These are phyloP conservation scores for Boletales sp. DNA, from an alignment of 768 basidiomycete genomes.

Conservation along the genomic window DNA sequence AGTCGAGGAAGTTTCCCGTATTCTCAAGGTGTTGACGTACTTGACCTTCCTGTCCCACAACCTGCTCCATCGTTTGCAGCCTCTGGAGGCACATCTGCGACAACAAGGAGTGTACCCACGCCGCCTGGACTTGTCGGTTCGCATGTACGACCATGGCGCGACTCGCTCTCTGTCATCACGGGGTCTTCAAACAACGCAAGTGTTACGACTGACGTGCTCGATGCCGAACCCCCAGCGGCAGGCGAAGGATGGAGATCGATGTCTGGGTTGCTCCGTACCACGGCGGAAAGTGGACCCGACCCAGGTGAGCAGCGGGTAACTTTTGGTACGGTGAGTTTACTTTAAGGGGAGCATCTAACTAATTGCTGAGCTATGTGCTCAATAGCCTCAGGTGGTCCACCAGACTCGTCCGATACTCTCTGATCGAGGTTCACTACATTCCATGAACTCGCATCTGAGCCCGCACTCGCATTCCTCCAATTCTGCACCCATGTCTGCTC, in stretches of 20 bases:
- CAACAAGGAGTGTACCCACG: conserved; percentile 9
- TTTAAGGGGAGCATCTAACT: neutral
- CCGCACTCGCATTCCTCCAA: conserved; percentile 47
- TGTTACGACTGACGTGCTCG: conserved; percentile 56
- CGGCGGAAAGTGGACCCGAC: conserved; percentile 15
- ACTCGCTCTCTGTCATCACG: conserved; percentile 31
- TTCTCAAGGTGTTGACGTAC: conserved; percentile 39
- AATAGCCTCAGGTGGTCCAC: conserved; percentile 44
- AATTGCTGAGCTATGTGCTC: conserved; percentile 13
- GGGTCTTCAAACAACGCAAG: conserved; percentile 30
- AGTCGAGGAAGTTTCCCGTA: conserved; percentile 23
- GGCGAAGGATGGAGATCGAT: conserved; percentile 60
- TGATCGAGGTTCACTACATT: conserved; percentile 64
- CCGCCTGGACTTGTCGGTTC: conserved; percentile 39
- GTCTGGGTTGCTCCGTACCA: conserved; percentile 25
- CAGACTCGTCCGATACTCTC: conserved; percentile 43
- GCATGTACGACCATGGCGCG: conserved; percentile 32
- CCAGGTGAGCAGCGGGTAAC: conserved; percentile 45
- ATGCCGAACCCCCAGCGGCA: conserved; percentile 65
- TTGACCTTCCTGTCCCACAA: conserved; percentile 57
- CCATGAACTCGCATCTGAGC: conserved; percentile 54
- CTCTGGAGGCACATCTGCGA: conserved; percentile 31
- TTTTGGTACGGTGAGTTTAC: conserved; percentile 57
- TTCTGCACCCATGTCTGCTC: conserved; percentile 49
- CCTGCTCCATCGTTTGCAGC: conserved; percentile 50